Base-by-base conservation (phyloP, 345 rosid genomes). In the Adansonia digitata region DNA sequence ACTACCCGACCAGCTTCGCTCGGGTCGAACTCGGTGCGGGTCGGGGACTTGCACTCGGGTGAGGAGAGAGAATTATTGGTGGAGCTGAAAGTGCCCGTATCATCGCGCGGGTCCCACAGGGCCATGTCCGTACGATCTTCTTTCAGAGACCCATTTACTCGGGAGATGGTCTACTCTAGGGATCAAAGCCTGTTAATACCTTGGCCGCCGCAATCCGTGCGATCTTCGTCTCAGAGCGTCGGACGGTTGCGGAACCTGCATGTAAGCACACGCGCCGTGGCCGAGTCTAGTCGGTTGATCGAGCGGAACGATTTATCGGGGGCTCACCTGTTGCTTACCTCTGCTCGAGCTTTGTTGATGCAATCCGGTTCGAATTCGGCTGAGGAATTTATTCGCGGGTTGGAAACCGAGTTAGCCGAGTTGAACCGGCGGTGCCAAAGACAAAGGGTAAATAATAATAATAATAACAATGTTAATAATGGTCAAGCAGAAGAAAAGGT, bases 51-150 rank as follows among this genome's bases (percentile, higher is more conserved):
- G 20, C 85, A 82, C 77, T 88, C 83, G 0, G 91, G 82, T 78
- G 98, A 94, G 60, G 97, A 94, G 73, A 82, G 87, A 76, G 94
- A 89, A 8, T 53, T 92, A 22, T 85, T 94, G 2, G 86, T 94
- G 52, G 97, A 92, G 81, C 31, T 94, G 77, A 85, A 82, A 78
- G 77, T 85, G 56, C 88, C 93, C 26, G 78, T 80, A 42, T 80
- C 86, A 0, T 48, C 83, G 0, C 62, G 48, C 8, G 85, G 93
- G 85, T 69, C 92, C 81, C 86, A 77, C 81, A 86, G 80, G 46
- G 72, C 86, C 57, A 63, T 94, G 81, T 81, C 91, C 85, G 91
- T 92, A 61, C 87, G 89, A 37, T 83, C 90, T 7, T 87, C 86
- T 34, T 85, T 81, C 82, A 82, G 51, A 51, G 94, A 92, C 74